A percentile compares a stretch with the other conserved stretches of the same genome.
Conservation (phyloP, 371 early-diverging fungal species). For the Umbelopsis sp. region DNA sequence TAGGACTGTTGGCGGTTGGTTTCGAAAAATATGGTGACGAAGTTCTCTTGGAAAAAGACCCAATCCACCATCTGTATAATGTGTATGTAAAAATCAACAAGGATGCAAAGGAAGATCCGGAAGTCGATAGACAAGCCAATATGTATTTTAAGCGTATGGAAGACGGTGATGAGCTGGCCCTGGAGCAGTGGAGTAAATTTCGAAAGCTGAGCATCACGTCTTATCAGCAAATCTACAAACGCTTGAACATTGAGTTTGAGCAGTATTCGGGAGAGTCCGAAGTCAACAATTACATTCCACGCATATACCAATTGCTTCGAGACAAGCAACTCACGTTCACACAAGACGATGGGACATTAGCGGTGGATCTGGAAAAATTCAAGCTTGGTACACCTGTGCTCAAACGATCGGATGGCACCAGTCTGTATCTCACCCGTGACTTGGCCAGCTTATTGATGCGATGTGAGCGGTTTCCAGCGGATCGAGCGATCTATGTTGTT, state of each 20-base stretch:
- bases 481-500: conserved; percentile 92
- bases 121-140: conserved; percentile 78
- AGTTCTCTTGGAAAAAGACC: conserved; percentile 78
- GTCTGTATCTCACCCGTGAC: conserved; percentile 96
- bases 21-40: conserved; percentile 87
- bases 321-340: conserved; percentile 55
- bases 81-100: conserved; percentile 94
- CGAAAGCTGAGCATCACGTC: conserved; percentile 86
- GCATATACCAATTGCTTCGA: conserved; percentile 68
- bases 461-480: conserved; percentile 73
- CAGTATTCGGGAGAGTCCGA: conserved; percentile 97
- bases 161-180: conserved; percentile 77
- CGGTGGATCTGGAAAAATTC: conserved; percentile 74
- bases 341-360: conserved; percentile 70
- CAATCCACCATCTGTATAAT: conserved; percentile 94
- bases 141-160: conserved; percentile 96
- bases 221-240: conserved; percentile 85
- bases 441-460: conserved; percentile 92
- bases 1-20: conserved; percentile 92
- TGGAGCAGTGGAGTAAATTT: conserved; percentile 87
- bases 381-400: conserved; percentile 80
- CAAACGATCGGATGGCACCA: conserved; percentile 89
- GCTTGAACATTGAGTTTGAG: conserved; percentile 92
- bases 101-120: conserved; percentile 54
- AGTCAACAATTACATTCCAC: conserved; percentile 71